Percentiles rank a stretch among this genome's conserved stretches.
These are phyloP conservation scores for Trichoderma atroviride DNA, from an alignment of 2,329 filamentous ascomycete species.

Conservation along the genomic window DNA sequence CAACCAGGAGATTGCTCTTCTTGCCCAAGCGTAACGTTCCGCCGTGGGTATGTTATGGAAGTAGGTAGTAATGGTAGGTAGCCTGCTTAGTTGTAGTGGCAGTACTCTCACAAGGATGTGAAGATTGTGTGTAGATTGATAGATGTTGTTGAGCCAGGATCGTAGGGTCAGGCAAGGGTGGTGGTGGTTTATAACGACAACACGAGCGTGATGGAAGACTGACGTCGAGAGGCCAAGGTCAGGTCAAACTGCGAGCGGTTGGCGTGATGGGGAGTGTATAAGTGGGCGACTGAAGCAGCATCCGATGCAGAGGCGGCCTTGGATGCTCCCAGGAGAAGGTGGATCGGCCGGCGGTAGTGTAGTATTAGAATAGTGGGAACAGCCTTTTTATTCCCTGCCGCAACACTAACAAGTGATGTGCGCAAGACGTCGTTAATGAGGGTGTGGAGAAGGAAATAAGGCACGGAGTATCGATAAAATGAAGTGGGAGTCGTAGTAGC, in stretches of 20 bases:
- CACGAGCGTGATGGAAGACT: conserved; percentile 20
- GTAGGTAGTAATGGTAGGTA: neutral
- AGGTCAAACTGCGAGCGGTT: conserved; percentile 14
- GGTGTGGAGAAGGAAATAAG: conserved; percentile 25
- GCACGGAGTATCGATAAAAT: conserved; percentile 26
- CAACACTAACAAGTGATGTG: conserved; percentile 18
- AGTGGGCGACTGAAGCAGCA: conserved; percentile 19
- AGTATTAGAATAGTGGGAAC: conserved; percentile 12
- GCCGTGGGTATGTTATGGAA: neutral
- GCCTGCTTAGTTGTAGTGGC: neutral
- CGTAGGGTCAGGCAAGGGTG: neutral
- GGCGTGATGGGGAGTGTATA: conserved; percentile 22
- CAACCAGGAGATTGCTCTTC: conserved; percentile 19
- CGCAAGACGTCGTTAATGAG: conserved; percentile 16
- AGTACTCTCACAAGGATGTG: neutral
- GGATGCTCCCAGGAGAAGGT: conserved; percentile 21
- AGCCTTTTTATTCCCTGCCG: conserved; percentile 10
- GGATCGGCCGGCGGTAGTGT: conserved; percentile 17
- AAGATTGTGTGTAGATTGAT: neutral
- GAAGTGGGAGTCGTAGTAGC: conserved; percentile 14
- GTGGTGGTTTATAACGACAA: conserved; percentile 12
- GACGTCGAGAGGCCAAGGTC: conserved; percentile 19
- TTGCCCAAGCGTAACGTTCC: conserved; percentile 24
- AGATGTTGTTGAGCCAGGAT: neutral
- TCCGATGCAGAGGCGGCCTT: conserved; percentile 7